phyloP scores from a whole-genome alignment of 176 grass and related monocot species.

The Ensete glaucum region DNA sequence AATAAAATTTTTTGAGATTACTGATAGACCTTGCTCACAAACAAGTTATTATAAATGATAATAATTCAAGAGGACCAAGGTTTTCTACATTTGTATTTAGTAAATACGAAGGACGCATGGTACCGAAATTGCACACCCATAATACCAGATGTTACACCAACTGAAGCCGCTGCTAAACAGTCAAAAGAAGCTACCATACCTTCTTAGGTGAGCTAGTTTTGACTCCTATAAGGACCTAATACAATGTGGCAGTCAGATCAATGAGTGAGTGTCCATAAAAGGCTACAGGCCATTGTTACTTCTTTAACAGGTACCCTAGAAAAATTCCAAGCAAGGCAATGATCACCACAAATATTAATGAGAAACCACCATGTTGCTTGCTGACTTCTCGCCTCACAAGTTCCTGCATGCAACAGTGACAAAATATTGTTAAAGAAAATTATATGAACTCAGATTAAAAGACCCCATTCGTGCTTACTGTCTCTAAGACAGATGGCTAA shows the following conservation, averaged over 20 bases:
- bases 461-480: no score
- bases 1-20: not conserved
- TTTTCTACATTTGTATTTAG: not conserved
- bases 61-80: not conserved
- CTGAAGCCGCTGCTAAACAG: not conserved
- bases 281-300: slow-evolving; percentile 19
- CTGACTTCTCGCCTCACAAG: slow-evolving; percentile 25
- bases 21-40: not conserved
- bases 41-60: not conserved
- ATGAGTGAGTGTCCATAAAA: not conserved
- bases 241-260: not conserved
- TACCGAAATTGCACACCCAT: not conserved
- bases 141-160: not conserved
- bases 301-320: slow-evolving; percentile 55
- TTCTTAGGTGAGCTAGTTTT: not conserved
- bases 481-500: no score
- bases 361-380: slow-evolving; percentile 39
- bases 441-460: not conserved
- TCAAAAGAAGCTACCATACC: not conserved
- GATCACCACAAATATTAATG: slow-evolving; percentile 28
- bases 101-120: not conserved
- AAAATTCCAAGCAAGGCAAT: slow-evolving; percentile 37
- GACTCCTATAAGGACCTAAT: not conserved
- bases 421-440: slow-evolving; percentile 9
- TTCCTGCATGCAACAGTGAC: slow-evolving; percentile 29